Percentiles rank a stretch among this genome's conserved stretches.
phyloP scores from a whole-genome alignment of 148 eudicot species.

The Gaultheria prostrata region DNA sequence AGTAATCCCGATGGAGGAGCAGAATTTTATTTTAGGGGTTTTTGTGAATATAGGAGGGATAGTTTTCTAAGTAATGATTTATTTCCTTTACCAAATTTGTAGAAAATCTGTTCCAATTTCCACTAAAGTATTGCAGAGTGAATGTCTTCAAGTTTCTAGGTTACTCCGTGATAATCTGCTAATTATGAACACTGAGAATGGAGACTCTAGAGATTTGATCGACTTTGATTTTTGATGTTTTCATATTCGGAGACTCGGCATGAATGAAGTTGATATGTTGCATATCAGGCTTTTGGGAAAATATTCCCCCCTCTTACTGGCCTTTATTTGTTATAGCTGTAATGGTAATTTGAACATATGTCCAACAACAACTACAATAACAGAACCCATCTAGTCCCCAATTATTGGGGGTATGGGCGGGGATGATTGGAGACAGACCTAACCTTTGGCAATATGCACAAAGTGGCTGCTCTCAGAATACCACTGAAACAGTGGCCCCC shows the following conservation, averaged over 20 bases:
- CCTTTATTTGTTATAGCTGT: not conserved
- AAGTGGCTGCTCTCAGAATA: too few relatives aligned
- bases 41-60: not conserved
- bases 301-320: not conserved
- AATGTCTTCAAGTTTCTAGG: not conserved
- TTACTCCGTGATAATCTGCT: not conserved
- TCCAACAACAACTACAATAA: too few relatives aligned
- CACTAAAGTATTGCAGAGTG: not conserved
- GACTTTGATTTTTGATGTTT: not conserved
- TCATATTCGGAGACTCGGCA: not conserved
- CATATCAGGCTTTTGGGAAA: conserved; percentile 2
- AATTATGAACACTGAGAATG: not conserved
- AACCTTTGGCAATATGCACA: too few relatives aligned
- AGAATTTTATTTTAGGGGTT: not conserved
- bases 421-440: too few relatives aligned
- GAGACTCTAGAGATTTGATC: not conserved
- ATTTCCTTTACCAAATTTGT: not conserved
- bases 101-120: not conserved
- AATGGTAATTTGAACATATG: not conserved
- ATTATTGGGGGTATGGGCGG: too few relatives aligned
- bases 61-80: not conserved
- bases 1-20: not conserved
- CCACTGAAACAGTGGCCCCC: too few relatives aligned
- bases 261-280: not conserved
- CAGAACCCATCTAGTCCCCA: too few relatives aligned